A percentile compares a stretch with the other conserved stretches of the same genome.
Conservation (phyloP, 2,329 filamentous ascomycete species). For the Sarocladiaceae sp. region DNA sequence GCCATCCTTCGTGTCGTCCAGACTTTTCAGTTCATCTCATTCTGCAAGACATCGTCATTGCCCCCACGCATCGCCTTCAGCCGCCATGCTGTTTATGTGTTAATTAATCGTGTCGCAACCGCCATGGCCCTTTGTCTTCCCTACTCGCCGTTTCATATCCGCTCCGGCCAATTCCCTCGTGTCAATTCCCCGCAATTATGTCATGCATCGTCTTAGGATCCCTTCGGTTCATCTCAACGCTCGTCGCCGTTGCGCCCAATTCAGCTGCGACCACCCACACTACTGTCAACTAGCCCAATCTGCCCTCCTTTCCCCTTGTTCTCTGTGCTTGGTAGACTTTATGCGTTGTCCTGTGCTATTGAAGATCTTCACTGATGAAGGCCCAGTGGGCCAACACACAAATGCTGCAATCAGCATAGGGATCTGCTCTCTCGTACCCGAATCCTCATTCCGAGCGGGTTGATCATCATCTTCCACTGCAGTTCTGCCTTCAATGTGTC, state of each 20-base stretch:
- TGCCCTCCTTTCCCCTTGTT: not conserved
- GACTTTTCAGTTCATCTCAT: too few species aligned
- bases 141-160: slow-evolving; percentile 5
- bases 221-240: not conserved
- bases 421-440: not conserved
- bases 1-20: too few species aligned
- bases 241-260: not conserved
- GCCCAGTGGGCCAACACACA: not conserved
- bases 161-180: slow-evolving; percentile 10
- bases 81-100: not conserved
- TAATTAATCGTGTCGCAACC: not conserved
- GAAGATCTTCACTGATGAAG: slow-evolving; percentile 1
- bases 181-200: slow-evolving; percentile 38
- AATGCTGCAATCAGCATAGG: not conserved
- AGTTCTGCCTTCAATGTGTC: not conserved
- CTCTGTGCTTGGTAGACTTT: not conserved
- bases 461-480: not conserved
- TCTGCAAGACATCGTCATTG: not conserved
- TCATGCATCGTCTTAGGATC: slow-evolving; percentile 31
- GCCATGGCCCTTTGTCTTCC: not conserved
- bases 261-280: not conserved
- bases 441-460: not conserved
- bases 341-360: slow-evolving; percentile 9
- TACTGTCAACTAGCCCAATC: not conserved
- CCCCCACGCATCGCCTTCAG: not conserved